Base-by-base conservation (phyloP, 2,329 filamentous ascomycete genomes). In the Alternaria brassicae region DNA sequence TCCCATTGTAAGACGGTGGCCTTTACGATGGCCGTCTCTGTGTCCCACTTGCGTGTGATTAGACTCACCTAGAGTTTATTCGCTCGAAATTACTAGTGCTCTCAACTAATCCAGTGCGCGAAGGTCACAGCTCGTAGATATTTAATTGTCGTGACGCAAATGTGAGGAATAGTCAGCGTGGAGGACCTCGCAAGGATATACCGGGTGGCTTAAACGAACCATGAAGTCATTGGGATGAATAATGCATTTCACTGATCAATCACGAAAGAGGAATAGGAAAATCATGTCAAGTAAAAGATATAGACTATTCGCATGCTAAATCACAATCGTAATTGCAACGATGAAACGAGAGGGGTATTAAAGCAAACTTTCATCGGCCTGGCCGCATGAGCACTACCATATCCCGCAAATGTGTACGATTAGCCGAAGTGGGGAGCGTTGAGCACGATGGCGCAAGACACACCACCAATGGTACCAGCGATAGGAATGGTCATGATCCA, bases 401-500 rank as follows among this genome's bases (percentile, higher is more conserved):
- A 0, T 19, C 0, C 7, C 28, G 2, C 44, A 13, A 1, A 25
- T 2, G 4, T 6, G 13, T 1, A 4, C 44, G 21, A 2, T 6
- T 7, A 48, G 25, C 28, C 39, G 6, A 71, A 88, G 67, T 87
- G 84, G 60, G 87, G 87, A 27, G 87, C 82, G 62, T 89, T 89
- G 23, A 89, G 73, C 25, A 83, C 63, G 9, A 86, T 63, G 6
- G 78, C 84, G 78, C 80, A 80, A 7, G 79, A 66, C 10, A 76
- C 68, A 63, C 79, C 79, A 52, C 80, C 85, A 8, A 88, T 71
- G 3, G 82, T 85, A 17, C 86, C 86, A 6, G 86, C 86, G 63
- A 88, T 81, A 27, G 86, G 88, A 42, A 90, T 87, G 3, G 34
- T 90, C 69, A 82, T 78, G 71, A 90, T 83, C 88, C 90, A 93